These are phyloP conservation scores for Thinopyrum elongatum DNA, from an alignment of 176 grass and related monocot species.

Conservation along the genomic window DNA sequence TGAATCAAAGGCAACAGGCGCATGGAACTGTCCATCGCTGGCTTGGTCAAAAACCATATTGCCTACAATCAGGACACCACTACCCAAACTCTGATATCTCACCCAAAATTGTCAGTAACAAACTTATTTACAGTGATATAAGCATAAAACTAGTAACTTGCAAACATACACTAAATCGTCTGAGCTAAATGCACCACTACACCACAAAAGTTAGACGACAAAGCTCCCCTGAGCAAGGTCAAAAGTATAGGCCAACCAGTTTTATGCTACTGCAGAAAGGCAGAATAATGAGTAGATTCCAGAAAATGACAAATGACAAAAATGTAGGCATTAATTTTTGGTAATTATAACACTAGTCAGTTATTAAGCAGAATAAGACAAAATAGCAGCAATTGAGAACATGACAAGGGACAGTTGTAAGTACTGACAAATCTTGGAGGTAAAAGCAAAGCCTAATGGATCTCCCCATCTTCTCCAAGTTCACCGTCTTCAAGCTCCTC, in stretches of 20 bases:
- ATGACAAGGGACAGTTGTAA: slow-evolving; percentile 29
- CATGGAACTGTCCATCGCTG: slow-evolving; percentile 20
- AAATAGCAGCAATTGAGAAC: slow-evolving; percentile 26
- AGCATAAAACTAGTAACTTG: not conserved
- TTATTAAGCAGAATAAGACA: slow-evolving; percentile 21
- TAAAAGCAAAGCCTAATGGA: slow-evolving; percentile 53
- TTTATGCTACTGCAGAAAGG: slow-evolving; percentile 3
- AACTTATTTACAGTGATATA: slow-evolving; percentile 1
- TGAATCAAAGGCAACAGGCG: not conserved
- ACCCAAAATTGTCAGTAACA: slow-evolving; percentile 24
- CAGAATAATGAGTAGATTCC: not conserved
- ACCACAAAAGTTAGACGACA: slow-evolving; percentile 24
- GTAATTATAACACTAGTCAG: slow-evolving; percentile 9
- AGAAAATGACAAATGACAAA: slow-evolving; percentile 11
- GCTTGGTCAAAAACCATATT: not conserved
- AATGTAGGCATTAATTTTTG: slow-evolving; percentile 16
- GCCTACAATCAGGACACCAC: slow-evolving; percentile 5
- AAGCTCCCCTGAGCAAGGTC: not conserved
- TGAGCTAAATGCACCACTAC: slow-evolving; percentile 5
- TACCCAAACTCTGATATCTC: not conserved
- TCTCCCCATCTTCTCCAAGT: slow-evolving; percentile 89
- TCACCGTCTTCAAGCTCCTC: slow-evolving; percentile 99
- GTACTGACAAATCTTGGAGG: slow-evolving; percentile 49
- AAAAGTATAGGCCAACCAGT: not conserved
- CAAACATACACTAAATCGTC: not conserved